Evolutionary conservation across 805 yeast species (phyloP), one percentile per base, ranked within the genome.

Genomic region (Metschnikowia corniflorae): DNA sequence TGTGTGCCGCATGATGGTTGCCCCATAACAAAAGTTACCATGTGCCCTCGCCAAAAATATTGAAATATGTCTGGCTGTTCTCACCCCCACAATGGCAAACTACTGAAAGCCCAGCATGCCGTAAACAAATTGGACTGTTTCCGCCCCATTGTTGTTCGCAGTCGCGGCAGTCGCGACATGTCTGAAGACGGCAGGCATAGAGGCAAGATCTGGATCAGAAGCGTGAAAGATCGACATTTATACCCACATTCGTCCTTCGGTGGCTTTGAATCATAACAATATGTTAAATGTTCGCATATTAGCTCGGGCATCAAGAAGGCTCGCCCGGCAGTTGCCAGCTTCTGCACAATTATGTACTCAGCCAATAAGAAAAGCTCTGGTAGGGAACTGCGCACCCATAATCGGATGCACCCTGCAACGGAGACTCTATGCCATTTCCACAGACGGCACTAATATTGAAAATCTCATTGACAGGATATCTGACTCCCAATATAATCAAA

Each of bases 391-490:
- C n/a, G 10, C 33, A 18, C 4, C 14, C 14, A 10, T 12, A 4
- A 3, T 9, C 26, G 8, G 15, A 13, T 12, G n/a, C 26, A 12
- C 16, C 6, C 7, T 34, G 5, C 17, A 31, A 15, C 27, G 16
- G 13, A 26, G 46, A 16, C 7, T 13, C 20, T 54, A 46, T 43
- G 52, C 50, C 18, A 16, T 57, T 9, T 51, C 58, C 29, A 80
- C 89, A 0, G 71, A 68, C 33, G 91, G 88, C 5, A 58, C 66
- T 14, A 55, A 56, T 6, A 63, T 81, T 9, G 80, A 80, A 5
- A 60, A 58, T 9, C 73, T 75, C 39, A 75, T 85, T 16, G 68
- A 68, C 33, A 46, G 63, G 3, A 41, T 85, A 14, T 54, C 76
- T 1, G 46, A 55, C 5, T 68, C 67, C 25, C 73, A 80, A 37